Evolutionary conservation across 2,329 filamentous ascomycete genomes (phyloP), one percentile per base, ranked within the genome.

Genomic region (Phialophora macrospora): DNA sequence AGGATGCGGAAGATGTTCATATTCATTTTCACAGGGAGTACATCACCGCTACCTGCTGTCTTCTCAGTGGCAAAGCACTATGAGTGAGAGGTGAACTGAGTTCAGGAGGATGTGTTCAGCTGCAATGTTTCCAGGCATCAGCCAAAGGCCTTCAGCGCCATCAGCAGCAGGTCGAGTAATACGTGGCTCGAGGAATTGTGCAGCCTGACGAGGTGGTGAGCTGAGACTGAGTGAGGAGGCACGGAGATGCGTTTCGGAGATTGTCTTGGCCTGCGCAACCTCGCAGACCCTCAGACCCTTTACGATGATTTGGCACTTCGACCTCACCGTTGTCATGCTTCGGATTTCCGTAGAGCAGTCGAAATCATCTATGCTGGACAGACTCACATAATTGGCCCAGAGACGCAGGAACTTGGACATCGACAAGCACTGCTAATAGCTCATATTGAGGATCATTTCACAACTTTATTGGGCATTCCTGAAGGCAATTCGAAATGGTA

Each of bases 1-100:
- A 92, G 77, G 74, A 96, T 85, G 74, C 92, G 91, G 79, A 97
- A 89, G 66, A 84, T 72, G 64, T 79, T 80, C 86, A 86, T 72
- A 80, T 59, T 66, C 68, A 70, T 70, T 11, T 61, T 63, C 12
- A 64, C 52, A 24, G 62, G 41, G 55, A 30, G 34, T 51, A 68
- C 66, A 65, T 68, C 24, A 28, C 24, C 17, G 4, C 28, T 28
- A 24, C 3, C 28, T 5, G 14, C 28, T n/a, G 48, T 20, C 2
- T 34, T 30, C 41, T 55, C 51, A 28, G 32, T 17, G 26, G 9
- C 11, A 22, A 17, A 28, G 6, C 12, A 22, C 28, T 28, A 2
- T 38, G 14, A 34, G 26, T 54, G n/a, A 30, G 32, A 12, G 7
- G 28, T 11, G 30, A 34, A 41, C 22, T 17, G 14, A 14, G 8